Conservation (phyloP, 2,329 filamentous ascomycete genomes). For the Penicillium crustosum region DNA sequence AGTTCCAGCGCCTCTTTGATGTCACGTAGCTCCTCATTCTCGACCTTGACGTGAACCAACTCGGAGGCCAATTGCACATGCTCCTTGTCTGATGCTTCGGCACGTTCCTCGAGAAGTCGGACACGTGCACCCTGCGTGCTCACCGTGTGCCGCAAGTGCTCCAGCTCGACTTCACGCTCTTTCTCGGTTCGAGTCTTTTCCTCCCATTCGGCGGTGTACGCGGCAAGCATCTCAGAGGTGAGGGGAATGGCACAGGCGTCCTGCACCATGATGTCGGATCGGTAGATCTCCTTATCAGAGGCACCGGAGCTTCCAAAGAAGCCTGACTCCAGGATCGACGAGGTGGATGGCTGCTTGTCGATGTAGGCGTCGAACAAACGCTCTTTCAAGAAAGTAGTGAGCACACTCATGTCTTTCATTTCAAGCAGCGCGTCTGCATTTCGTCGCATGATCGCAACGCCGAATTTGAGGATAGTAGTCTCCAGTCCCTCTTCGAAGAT, state of each 20-base stretch:
- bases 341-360: conserved; percentile 87
- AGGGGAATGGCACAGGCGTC: conserved; percentile 89
- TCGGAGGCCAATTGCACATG: conserved; percentile 90
- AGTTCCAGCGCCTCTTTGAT: conserved; percentile 84
- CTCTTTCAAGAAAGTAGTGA: conserved; percentile 91
- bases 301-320: conserved; percentile 93
- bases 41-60: conserved; percentile 85
- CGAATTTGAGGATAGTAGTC: conserved; percentile 86
- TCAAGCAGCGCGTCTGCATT: conserved; percentile 74
- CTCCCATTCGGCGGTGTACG: conserved; percentile 86
- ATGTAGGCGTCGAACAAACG: conserved; percentile 96
- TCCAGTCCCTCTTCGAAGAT: conserved; percentile 91
- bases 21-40: conserved; percentile 86
- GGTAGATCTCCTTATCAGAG: conserved; percentile 92
- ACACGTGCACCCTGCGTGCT: conserved; percentile 69
- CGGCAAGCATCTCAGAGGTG: conserved; percentile 75
- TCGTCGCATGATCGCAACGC: conserved; percentile 93
- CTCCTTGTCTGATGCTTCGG: conserved; percentile 84
- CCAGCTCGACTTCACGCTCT: conserved; percentile 78
- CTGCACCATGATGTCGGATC: conserved; percentile 86
- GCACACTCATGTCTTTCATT: conserved; percentile 86
- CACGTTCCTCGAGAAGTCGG: conserved; percentile 81
- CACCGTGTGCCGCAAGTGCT: conserved; percentile 67
- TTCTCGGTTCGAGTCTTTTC: conserved; percentile 81
- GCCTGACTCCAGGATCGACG: conserved; percentile 88